A percentile compares a stretch with the other conserved stretches of the same genome.
phyloP scores from a whole-genome alignment of 345 rosid genomes.

The Eucalyptus globulus region DNA sequence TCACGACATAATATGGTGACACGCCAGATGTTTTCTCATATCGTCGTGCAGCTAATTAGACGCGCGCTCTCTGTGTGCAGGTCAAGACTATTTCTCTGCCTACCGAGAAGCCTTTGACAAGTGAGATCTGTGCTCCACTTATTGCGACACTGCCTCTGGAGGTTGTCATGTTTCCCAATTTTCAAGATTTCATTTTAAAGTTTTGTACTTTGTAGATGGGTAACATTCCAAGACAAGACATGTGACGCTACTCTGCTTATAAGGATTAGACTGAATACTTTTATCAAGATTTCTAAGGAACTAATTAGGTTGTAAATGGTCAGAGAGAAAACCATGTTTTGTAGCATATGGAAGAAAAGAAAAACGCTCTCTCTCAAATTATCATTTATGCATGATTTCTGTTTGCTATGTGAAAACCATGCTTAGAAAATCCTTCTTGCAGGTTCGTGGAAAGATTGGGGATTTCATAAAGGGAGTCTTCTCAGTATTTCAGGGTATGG shows the following conservation, averaged over 20 bases:
- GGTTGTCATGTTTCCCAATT: constrained; percentile 21
- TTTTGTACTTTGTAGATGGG: background rate
- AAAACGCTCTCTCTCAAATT: background rate
- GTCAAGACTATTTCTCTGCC: constrained; percentile 80
- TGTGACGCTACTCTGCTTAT: background rate
- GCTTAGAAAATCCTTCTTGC: background rate
- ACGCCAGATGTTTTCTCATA: background rate
- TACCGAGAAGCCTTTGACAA: constrained; percentile 56
- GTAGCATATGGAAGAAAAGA: background rate
- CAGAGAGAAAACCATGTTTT: background rate
- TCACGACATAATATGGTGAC: background rate
- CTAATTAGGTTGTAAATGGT: background rate
- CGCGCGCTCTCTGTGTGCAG: constrained; percentile 14
- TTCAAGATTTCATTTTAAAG: background rate
- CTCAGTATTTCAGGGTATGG: constrained; percentile 76
- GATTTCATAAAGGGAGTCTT: constrained; percentile 70
- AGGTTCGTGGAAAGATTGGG: constrained; percentile 78
- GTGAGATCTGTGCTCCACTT: constrained; percentile 77
- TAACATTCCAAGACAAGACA: background rate
- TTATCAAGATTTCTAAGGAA: background rate
- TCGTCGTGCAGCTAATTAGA: background rate
- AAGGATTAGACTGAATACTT: background rate
- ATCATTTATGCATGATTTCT: background rate
- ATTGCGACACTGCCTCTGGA: constrained; percentile 96
- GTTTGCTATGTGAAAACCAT: background rate